Base-by-base conservation (phyloP, 2,329 filamentous ascomycete species). In the Ceratocystis cacaofunesta region DNA sequence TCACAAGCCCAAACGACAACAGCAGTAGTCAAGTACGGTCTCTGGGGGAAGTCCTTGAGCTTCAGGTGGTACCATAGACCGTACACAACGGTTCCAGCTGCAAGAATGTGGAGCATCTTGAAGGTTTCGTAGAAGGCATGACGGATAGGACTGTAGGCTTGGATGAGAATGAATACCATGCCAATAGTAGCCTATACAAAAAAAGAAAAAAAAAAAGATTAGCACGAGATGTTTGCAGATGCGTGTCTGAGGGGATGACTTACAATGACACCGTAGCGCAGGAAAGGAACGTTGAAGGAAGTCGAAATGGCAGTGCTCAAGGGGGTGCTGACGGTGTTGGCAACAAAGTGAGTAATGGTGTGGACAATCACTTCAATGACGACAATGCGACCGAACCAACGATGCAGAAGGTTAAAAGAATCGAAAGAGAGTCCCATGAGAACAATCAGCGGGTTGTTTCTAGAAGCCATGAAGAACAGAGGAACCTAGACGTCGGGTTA, bases 381-480 rank as follows among this genome's bases (percentile, higher is more conserved):
- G 62, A 88, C 82, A 58, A 92, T 84, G 43, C 89, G 83, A 48
- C 89, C 90, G 69, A 90, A 82, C 89, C 89, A 94, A 69, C 89
- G 75, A 68, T 78, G 77, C n/a, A 78, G 71, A 7, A 78, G 85
- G 74, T 97, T 97, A 80, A 95, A 97, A 0, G 92, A 95, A 75
- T 97, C 94, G 76, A 96, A 99, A 74, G 89, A 92, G 73, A 97
- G 87, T 70, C 87, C 84, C 66, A 97, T 81, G 43, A 95, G 75
- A 2, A 79, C 75, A 72, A 97, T 96, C 61, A 96, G 79, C 7
- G 90, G 90, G 76, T 97, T 99, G 78, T 97, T 97, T 73, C 94
- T 88, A 44, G 90, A 86, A 12, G 92, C 91, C 66, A 97, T 83
- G 69, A 97, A 83, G 71, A 97, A 82, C 36, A 96, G 84, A 4